Base-by-base conservation (phyloP, 352 stramenopile genomes). In the Blastocystis hominis region DNA sequence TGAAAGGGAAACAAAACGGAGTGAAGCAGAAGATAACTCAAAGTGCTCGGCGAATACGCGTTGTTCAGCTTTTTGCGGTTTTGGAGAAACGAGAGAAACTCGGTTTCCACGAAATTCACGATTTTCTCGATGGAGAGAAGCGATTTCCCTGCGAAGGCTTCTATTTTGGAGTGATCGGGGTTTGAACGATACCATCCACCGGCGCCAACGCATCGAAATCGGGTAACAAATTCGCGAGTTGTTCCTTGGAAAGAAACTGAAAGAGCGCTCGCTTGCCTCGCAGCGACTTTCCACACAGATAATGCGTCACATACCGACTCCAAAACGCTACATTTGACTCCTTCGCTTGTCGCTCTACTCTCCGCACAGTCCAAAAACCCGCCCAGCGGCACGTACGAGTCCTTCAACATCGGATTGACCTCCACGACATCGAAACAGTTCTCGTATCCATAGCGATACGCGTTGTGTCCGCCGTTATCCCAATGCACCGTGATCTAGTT, bases 361-460 rank as follows among this genome's bases (percentile, higher is more conserved):
- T 84, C 72, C 0, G 72, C 46, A 54, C 66, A 87, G 47, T 78
- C 44, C 17, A 55, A 17, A 24, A 34, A 77, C 0, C 62, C 66
- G 36, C 62, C 62, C 10, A 77, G 7, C 2, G 62, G 66, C 54
- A 87, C 66, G 44, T 56, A 87, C 30, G 24, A 46, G 34, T 87
- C 44, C 30, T 78, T 87, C 62, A 77, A 20, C 66, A 77, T 87
- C 5, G 62, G 66, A 44, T 78, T 87, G 20, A 20, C 42, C 56
- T 75, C 66, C 62, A 87, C 77, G 34, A 87, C 77, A 24, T 87
- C 77, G 44, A 77, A 87, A 34, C 77, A 78, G 44, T 87, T 54
- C 20, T 87, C 77, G 10, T 59, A 59, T 4, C 77, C 77, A 42
- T 87, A 87, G 15, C 77, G 77, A 44, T 87, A 87, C 20, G 75